Percentiles rank a stretch among this genome's conserved stretches.
These are phyloP conservation scores for Lipomyces chichibuensis DNA, from an alignment of 805 yeast genomes.

Conservation along the genomic window DNA sequence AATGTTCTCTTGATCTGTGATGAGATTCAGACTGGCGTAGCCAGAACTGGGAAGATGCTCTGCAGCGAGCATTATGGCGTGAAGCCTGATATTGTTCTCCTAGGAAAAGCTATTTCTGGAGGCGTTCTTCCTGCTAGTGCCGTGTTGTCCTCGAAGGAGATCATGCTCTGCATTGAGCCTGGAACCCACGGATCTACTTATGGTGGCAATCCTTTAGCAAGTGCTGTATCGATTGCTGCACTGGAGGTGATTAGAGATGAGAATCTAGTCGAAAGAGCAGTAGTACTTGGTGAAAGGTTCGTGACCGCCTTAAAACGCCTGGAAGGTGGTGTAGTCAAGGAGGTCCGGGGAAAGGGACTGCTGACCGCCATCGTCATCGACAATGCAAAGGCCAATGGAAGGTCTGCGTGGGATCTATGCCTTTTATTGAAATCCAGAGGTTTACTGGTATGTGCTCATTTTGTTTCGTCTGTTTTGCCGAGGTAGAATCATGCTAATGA, in stretches of 20 bases:
- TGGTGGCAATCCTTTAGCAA: constrained; percentile 96
- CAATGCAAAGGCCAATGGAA: constrained; percentile 77
- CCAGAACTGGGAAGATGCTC: constrained; percentile 92
- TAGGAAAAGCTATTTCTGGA: constrained; percentile 95
- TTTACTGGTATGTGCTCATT: constrained; percentile 57
- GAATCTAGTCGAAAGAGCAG: constrained; percentile 77
- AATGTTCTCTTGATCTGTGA: constrained; percentile 91
- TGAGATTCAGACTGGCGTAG: constrained; percentile 97
- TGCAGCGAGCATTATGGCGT: constrained; percentile 85
- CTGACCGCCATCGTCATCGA: constrained; percentile 91
- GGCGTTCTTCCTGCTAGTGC: constrained; percentile 93
- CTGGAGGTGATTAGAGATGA: constrained; percentile 88
- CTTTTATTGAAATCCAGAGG: constrained; percentile 85
- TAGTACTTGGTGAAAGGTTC: constrained; percentile 68
- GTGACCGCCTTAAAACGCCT: constrained; percentile 50
- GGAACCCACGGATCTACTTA: constrained; percentile 98
- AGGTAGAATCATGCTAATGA: not conserved
- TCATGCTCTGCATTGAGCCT: constrained; percentile 86
- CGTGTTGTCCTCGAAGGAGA: constrained; percentile 84
- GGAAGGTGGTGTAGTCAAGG: constrained; percentile 56
- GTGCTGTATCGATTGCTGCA: constrained; percentile 92
- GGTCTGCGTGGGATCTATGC: constrained; percentile 96
- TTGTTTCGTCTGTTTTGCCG: not conserved
- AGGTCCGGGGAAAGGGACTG: constrained; percentile 81
- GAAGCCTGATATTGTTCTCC: constrained; percentile 84